Conservation (phyloP, 2,329 filamentous ascomycete species). For the Teratosphaeriaceae sp. region DNA sequence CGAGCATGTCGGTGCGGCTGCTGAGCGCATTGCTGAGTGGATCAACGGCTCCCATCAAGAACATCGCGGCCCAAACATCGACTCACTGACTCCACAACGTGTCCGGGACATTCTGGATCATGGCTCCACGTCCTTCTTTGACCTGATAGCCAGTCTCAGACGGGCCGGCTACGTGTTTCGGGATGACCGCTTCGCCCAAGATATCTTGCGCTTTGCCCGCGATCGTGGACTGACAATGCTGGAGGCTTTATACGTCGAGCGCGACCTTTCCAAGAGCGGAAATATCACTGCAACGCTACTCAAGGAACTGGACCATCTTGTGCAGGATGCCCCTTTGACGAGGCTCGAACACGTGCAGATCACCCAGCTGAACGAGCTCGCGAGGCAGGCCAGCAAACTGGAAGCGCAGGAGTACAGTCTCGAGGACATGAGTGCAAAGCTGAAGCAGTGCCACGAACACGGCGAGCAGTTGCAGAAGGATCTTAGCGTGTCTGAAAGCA, state of each 20-base stretch:
- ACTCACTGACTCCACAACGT: background rate
- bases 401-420: no score
- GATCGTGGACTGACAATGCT: background rate
- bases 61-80: background rate
- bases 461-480: no score
- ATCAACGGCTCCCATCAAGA: background rate
- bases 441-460: no score
- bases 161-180: conserved; percentile 1
- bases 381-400: no score
- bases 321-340: no score
- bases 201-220: background rate
- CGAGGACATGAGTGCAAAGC: no score
- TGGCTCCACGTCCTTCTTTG: background rate
- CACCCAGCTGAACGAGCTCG: no score
- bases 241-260: background rate
- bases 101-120: background rate
- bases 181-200: background rate
- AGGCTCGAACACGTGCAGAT: no score
- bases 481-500: no score
- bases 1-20: background rate
- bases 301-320: no score
- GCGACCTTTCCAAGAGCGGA: background rate
- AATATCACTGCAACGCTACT: no score
- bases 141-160: background rate
- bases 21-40: background rate